Conservation (phyloP, 305 asterid genomes). For the Rubia peregrina region DNA sequence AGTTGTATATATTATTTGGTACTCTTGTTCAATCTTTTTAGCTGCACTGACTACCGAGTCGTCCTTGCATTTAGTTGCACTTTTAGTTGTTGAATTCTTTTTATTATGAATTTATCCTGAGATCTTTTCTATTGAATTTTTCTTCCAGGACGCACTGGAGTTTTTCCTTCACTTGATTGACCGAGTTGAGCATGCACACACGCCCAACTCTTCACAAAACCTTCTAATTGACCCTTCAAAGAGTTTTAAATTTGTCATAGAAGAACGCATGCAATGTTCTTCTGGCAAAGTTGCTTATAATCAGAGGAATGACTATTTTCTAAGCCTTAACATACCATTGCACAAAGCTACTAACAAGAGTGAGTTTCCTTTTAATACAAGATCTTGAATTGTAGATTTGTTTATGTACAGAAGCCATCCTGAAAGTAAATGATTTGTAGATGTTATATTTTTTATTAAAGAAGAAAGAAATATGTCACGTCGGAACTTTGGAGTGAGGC, state of each 20-base stretch:
- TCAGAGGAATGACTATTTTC: conserved; percentile 68
- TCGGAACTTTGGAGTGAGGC: not conserved
- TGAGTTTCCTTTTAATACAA: conserved; percentile 31
- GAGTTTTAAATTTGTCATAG: conserved; percentile 92
- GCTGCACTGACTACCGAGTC: conserved; percentile 2
- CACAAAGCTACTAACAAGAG: conserved; percentile 83
- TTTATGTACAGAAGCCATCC: not conserved
- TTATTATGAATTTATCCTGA: not conserved
- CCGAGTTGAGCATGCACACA: conserved; percentile 74
- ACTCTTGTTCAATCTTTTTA: not conserved
- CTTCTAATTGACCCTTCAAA: conserved; percentile 66
- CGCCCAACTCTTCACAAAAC: conserved; percentile 49
- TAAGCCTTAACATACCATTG: conserved; percentile 78
- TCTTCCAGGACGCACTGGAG: conserved; percentile 83
- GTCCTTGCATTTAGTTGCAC: conserved; percentile 11
- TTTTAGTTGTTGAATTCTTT: conserved; percentile 4
- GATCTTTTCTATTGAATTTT: conserved; percentile 23
- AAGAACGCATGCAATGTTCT: conserved; percentile 82
- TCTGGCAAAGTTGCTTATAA: conserved; percentile 92
- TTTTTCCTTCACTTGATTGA: conserved; percentile 91
- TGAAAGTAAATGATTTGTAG: not conserved
- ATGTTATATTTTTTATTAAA: not conserved
- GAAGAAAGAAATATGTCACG: not conserved
- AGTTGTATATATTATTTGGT: not conserved
- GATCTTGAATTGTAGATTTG: conserved; percentile 6